Percentiles rank a stretch among this genome's conserved stretches.
Conservation (phyloP, 179 eudicot genomes). For the Carnegiea gigantea region DNA sequence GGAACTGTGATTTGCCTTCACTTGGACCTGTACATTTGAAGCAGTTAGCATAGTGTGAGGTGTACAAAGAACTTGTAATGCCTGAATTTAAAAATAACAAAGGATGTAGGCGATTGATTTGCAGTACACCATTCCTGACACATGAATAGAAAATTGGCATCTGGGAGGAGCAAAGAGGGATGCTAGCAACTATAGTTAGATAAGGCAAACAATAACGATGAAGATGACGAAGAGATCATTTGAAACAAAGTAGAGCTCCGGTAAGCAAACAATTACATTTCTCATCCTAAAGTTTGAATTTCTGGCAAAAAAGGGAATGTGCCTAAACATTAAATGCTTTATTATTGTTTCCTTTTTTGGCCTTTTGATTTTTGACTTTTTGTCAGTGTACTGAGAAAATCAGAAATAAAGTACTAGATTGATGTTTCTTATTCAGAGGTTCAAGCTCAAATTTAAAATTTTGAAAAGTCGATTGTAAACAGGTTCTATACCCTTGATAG, state of each 20-base stretch:
- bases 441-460: background rate
- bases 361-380: background rate
- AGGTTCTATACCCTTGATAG: background rate
- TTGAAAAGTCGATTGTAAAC: background rate
- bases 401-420: background rate
- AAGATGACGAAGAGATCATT: background rate
- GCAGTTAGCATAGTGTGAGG: background rate
- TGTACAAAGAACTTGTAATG: background rate
- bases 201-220: background rate
- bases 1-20: constrained; percentile 46
- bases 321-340: too few relatives aligned
- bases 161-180: background rate
- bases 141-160: background rate
- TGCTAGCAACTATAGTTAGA: background rate
- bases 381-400: background rate
- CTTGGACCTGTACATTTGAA: constrained; percentile 46
- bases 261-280: background rate
- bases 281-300: background rate
- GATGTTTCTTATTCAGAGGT: background rate
- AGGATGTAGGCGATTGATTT: background rate
- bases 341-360: background rate
- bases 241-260: background rate
- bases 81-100: background rate
- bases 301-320: background rate
- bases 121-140: background rate